Conservation (phyloP, 2,329 filamentous ascomycete species). For the Venturia aucupariae region DNA sequence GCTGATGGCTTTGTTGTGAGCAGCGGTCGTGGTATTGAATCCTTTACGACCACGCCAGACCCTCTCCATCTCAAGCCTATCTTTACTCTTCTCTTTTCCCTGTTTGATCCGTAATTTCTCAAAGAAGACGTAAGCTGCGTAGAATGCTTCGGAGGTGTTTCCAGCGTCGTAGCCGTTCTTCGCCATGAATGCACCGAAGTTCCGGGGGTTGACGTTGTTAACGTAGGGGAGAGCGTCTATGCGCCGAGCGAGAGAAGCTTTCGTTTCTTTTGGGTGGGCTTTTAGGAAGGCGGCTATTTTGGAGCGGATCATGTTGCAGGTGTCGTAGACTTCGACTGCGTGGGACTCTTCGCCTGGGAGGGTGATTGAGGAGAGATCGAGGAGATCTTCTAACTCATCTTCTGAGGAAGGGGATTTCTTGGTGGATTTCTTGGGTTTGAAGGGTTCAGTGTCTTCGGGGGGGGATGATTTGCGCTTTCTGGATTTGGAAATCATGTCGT, state of each 20-base stretch:
- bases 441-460: not conserved
- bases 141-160: constrained; percentile 42
- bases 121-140: constrained; percentile 49
- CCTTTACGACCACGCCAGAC: constrained; percentile 16
- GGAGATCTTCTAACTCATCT: constrained; percentile 17
- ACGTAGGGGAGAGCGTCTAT: not conserved
- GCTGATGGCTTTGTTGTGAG: not conserved
- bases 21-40: not conserved
- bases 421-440: not conserved
- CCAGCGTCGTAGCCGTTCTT: constrained; percentile 42
- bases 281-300: constrained; percentile 32
- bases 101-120: constrained; percentile 48
- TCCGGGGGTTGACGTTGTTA: not conserved
- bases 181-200: constrained; percentile 33
- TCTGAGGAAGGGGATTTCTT: not conserved
- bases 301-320: constrained; percentile 42
- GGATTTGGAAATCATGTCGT: not conserved
- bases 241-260: not conserved
- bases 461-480: constrained; percentile 9
- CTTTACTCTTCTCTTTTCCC: constrained; percentile 43
- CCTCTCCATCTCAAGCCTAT: constrained; percentile 44
- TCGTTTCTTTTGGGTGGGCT: not conserved
- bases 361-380: constrained; percentile 31
- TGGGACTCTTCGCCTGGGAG: constrained; percentile 35
- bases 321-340: constrained; percentile 40